phyloP scores from a whole-genome alignment of 2,329 filamentous ascomycete genomes.

The Hymenotorrendiella dingleyae region DNA sequence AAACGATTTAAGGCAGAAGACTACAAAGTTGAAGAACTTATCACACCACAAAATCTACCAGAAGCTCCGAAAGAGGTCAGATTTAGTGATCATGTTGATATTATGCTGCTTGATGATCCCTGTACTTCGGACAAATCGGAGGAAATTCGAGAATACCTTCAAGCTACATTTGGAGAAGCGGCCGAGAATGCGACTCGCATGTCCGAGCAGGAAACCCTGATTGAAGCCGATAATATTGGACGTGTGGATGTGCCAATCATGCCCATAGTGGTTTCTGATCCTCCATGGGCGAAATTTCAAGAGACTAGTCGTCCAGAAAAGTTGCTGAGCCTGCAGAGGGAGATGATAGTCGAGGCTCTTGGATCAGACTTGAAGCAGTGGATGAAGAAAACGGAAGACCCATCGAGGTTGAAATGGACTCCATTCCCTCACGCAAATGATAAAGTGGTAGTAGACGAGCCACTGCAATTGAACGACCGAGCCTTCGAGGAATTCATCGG shows the following conservation, averaged over 20 bases:
- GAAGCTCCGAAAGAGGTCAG: constrained; percentile 17
- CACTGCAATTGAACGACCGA: constrained; percentile 36
- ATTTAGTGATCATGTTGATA: constrained; percentile 25
- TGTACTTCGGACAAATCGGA: constrained; percentile 2
- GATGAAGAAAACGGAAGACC: constrained; percentile 33
- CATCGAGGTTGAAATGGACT: constrained; percentile 38
- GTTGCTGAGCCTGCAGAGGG: constrained; percentile 31
- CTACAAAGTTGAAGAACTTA: constrained; percentile 26
- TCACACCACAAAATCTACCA: constrained; percentile 23
- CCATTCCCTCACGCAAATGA: constrained; percentile 35
- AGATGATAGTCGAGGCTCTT: constrained; percentile 17
- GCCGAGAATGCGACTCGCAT: constrained; percentile 16
- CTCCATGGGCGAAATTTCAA: constrained; percentile 40
- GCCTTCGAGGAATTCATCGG: constrained; percentile 33
- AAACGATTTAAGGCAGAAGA: constrained; percentile 13
- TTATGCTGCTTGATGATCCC: constrained; percentile 13
- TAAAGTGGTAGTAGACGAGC: constrained; percentile 34
- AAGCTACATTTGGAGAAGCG: constrained; percentile 22
- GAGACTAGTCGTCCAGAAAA: constrained; percentile 7
- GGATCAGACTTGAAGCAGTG: constrained; percentile 30
- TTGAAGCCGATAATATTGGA: constrained; percentile 33
- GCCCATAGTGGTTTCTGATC: constrained; percentile 35
- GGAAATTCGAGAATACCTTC: constrained; percentile 17
- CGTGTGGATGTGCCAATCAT: constrained; percentile 44
- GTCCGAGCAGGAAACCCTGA: constrained; percentile 29